A percentile compares a stretch with the other conserved stretches of the same genome.
These are phyloP conservation scores for Phaeosphaeria sp. DNA, from an alignment of 2,329 filamentous ascomycete genomes.

Conservation along the genomic window DNA sequence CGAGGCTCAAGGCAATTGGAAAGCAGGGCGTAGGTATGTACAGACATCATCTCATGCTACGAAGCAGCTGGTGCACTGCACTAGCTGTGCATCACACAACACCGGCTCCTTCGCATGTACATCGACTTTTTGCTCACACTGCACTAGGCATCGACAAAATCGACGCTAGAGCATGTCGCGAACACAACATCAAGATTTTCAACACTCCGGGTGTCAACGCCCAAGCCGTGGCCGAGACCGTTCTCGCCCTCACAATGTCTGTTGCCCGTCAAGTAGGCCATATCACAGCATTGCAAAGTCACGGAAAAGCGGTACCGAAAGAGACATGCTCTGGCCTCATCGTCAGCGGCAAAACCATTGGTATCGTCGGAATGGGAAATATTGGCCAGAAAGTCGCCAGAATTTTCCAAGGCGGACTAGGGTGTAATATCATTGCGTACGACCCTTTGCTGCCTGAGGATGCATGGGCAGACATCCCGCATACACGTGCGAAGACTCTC, in stretches of 20 bases:
- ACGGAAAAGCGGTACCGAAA: slow-evolving; percentile 46
- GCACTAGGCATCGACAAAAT: slow-evolving; percentile 51
- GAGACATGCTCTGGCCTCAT: slow-evolving; percentile 51
- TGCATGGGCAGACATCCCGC: slow-evolving; percentile 41
- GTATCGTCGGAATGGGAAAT: slow-evolving; percentile 57
- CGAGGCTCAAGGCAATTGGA: slow-evolving; percentile 51
- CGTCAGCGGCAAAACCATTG: slow-evolving; percentile 52
- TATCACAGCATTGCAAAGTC: slow-evolving; percentile 34
- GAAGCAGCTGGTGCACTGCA: not conserved
- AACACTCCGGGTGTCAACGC: slow-evolving; percentile 58
- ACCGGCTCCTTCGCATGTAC: not conserved
- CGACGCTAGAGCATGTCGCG: slow-evolving; percentile 49
- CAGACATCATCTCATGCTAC: not conserved
- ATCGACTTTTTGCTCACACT: not conserved
- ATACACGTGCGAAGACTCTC: slow-evolving; percentile 23
- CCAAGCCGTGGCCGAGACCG: slow-evolving; percentile 51
- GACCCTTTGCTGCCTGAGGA: slow-evolving; percentile 51
- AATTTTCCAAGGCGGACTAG: slow-evolving; percentile 39
- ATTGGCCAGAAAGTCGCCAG: slow-evolving; percentile 24
- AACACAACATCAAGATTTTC: slow-evolving; percentile 52
- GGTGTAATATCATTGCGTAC: slow-evolving; percentile 51
- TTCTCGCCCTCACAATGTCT: slow-evolving; percentile 45
- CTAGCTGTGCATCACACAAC: not conserved
- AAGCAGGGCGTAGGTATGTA: slow-evolving; percentile 56
- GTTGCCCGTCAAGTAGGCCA: slow-evolving; percentile 35